These are phyloP conservation scores for Alternaria arborescens DNA, from an alignment of 2,329 filamentous ascomycete species.

Conservation along the genomic window DNA sequence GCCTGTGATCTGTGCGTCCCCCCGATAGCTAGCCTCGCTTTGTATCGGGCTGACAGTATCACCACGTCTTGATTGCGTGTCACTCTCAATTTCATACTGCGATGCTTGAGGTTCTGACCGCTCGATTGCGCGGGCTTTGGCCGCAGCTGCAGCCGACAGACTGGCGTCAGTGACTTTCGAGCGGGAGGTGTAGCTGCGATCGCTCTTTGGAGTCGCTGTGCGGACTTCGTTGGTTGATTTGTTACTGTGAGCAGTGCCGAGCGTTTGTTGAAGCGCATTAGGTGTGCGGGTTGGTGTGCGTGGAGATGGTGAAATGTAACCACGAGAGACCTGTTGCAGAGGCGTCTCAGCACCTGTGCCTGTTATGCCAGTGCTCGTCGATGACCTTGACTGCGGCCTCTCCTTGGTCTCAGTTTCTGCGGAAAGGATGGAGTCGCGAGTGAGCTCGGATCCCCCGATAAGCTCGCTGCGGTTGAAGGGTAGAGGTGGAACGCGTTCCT, in stretches of 20 bases:
- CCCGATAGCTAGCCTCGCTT: slow-evolving; percentile 81
- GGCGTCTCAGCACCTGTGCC: slow-evolving; percentile 58
- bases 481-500: slow-evolving; percentile 75
- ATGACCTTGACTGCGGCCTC: slow-evolving; percentile 66
- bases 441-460: slow-evolving; percentile 80
- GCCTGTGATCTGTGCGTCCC: slow-evolving; percentile 32
- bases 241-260: slow-evolving; percentile 74
- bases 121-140: slow-evolving; percentile 49
- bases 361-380: slow-evolving; percentile 60
- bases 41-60: slow-evolving; percentile 79
- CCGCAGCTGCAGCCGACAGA: slow-evolving; percentile 48
- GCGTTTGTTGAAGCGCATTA: slow-evolving; percentile 62
- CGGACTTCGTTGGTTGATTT: slow-evolving; percentile 62
- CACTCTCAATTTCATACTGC: slow-evolving; percentile 48
- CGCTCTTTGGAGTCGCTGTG: slow-evolving; percentile 54
- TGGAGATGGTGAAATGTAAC: slow-evolving; percentile 67
- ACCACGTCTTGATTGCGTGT: slow-evolving; percentile 61
- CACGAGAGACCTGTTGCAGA: slow-evolving; percentile 70
- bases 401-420: slow-evolving; percentile 71
- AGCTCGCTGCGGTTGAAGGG: slow-evolving; percentile 83
- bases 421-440: slow-evolving; percentile 85
- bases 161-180: slow-evolving; percentile 31
- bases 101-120: slow-evolving; percentile 44
- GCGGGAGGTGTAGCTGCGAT: slow-evolving; percentile 55
- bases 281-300: slow-evolving; percentile 70